Evolutionary conservation across 1,139 yeast genomes (phyloP), one percentile per base, ranked within the genome.

Genomic region (Hansenula anomala): DNA sequence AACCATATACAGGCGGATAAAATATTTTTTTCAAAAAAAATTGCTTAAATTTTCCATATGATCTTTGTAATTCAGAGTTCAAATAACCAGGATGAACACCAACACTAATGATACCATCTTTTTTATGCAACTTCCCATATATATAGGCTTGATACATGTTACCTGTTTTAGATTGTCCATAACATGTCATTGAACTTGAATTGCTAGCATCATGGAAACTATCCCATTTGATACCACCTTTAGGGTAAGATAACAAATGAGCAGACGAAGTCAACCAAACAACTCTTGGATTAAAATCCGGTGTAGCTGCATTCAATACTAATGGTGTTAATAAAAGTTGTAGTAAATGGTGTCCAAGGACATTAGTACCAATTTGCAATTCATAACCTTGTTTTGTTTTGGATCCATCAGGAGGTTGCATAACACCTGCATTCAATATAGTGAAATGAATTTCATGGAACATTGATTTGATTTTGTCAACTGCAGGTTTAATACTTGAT

Each of bases 381-480:
- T 74, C 78, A 43, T 59, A 60, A 1, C 75, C 77, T 49, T 69
- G 74, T 9, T 47, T 51, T 8, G 75, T 63, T 15, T 52, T 47
- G 1, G 64, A 47, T 12, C 63, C 63, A n/a, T 52, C 51, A 11
- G 66, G 64, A 2, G 74, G 69, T 15, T 59, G 54, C 70, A 69
- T 72, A 14, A 75, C 64, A 32, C 81, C 78, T 1, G 80, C 80
- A 56, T 75, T 73, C 47, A 73, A 71, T 35, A 74, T 63, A 14
- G 71, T 63, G 13, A 70, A 59, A 45, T 72, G 73, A 24, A 74
- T 45, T 14, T 64, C 51, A 4, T 49, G 36, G 29, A 54, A 8
- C 25, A 9, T 44, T 25, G 44, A 39, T 40, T 59, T 46, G 38
- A 74, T 56, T 30, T 61, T 51, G 12, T 55, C 51, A 14, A 61